These are phyloP conservation scores for Metschnikowia henanensis DNA, from an alignment of 805 yeast genomes.

Conservation along the genomic window DNA sequence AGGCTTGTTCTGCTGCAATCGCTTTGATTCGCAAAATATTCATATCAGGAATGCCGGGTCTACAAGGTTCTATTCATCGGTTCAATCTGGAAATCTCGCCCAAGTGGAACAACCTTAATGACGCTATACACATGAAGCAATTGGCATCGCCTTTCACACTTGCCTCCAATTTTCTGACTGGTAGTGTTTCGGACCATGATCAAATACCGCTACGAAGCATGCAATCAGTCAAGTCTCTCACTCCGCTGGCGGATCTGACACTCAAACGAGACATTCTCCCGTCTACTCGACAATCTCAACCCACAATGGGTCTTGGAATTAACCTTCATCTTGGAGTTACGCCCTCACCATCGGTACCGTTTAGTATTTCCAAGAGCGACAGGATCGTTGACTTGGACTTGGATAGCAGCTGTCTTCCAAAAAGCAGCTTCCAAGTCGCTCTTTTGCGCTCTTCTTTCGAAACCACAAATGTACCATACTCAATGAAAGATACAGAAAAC, in stretches of 20 bases:
- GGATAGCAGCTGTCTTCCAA: conserved; percentile 9
- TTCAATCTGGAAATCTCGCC: conserved; percentile 13
- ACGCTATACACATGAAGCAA: conserved; percentile 2
- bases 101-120: conserved; percentile 14
- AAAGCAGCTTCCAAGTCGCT: conserved; percentile 7
- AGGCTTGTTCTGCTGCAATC: conserved; percentile 40
- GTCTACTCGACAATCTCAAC: background rate
- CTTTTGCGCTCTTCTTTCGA: conserved; percentile 8
- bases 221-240: conserved; percentile 1
- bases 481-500: background rate
- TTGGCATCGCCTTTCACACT: background rate
- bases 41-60: conserved; percentile 5
- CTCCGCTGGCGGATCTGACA: conserved; percentile 9
- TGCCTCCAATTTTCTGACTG: background rate
- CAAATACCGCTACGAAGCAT: background rate
- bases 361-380: conserved; percentile 32
- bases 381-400: conserved; percentile 26
- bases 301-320: conserved; percentile 26
- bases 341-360: conserved; percentile 29
- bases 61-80: background rate
- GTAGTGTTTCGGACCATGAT: background rate
- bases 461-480: background rate
- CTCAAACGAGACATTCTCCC: background rate
- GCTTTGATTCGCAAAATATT: conserved; percentile 33
- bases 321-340: conserved; percentile 29